Conservation (phyloP, 768 basidiomycete species). For the Suillus plorans region DNA sequence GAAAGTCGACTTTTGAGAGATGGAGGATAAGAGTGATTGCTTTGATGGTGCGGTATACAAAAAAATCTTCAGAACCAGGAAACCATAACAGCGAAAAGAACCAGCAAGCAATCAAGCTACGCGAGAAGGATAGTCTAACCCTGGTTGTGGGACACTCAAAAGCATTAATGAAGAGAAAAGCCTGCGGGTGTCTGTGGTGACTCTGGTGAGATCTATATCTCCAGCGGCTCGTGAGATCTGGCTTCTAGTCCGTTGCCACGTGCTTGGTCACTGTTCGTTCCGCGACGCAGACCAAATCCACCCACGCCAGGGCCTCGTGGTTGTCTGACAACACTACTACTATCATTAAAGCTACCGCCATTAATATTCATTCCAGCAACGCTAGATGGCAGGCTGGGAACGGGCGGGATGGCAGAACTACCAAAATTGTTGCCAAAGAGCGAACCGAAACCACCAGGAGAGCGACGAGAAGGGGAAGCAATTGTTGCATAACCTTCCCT, state of each 20-base stretch:
- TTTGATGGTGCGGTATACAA: constrained; percentile 5
- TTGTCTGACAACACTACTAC: constrained; percentile 70
- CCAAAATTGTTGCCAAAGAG: constrained; percentile 56
- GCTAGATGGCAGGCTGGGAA: constrained; percentile 71
- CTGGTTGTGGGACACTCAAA: constrained; percentile 17
- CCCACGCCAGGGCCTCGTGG: constrained; percentile 79
- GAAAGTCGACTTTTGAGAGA: constrained; percentile 5
- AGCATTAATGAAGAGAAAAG: neutral
- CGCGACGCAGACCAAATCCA: constrained; percentile 66
- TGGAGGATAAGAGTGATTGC: neutral
- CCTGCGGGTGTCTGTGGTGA: neutral
- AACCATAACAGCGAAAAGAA: neutral
- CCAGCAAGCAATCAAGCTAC: neutral
- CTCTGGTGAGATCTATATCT: constrained; percentile 51
- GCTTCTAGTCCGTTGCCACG: constrained; percentile 74
- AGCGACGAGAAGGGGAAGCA: constrained; percentile 76
- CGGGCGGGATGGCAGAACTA: constrained; percentile 60
- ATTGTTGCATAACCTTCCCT: constrained; percentile 85
- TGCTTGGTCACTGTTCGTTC: constrained; percentile 39
- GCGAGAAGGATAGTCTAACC: constrained; percentile 12
- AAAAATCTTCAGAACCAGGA: neutral
- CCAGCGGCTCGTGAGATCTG: constrained; percentile 83
- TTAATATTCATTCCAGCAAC: constrained; percentile 42
- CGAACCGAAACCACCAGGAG: constrained; percentile 69
- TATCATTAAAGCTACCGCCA: constrained; percentile 40